phyloP scores from a whole-genome alignment of 345 rosid genomes.

The Cochlearia excelsa region DNA sequence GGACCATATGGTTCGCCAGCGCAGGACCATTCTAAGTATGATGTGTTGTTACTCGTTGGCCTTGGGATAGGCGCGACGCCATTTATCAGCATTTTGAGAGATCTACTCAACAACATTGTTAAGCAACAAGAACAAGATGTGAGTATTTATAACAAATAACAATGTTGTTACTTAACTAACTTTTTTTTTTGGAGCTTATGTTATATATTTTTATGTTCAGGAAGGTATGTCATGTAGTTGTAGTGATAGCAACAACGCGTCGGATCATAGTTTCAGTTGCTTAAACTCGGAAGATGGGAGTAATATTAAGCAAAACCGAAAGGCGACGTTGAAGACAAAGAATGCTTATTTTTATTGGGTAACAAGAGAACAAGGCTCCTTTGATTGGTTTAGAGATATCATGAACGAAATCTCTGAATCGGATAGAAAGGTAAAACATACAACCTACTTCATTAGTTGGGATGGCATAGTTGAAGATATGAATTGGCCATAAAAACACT shows the following conservation, averaged over 20 bases:
- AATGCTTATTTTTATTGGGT: constrained; percentile 87
- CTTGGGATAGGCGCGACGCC: constrained; percentile 97
- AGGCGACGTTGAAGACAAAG: constrained; percentile 43
- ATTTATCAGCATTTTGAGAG: constrained; percentile 74
- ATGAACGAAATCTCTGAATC: constrained; percentile 72
- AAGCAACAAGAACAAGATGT: constrained; percentile 50
- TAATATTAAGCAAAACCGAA: constrained; percentile 42
- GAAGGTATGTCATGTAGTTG: constrained; percentile 53
- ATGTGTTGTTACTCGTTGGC: constrained; percentile 78
- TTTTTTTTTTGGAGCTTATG: not conserved
- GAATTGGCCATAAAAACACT: no score
- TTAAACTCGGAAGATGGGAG: constrained; percentile 34
- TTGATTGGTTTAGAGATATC: constrained; percentile 80
- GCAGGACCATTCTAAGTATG: constrained; percentile 75
- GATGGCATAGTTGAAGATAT: no score
- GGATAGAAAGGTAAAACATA: constrained; percentile 54
- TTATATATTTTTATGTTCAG: constrained; percentile 36
- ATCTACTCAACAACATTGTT: constrained; percentile 49
- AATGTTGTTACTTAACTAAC: not conserved
- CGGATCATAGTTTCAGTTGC: constrained; percentile 60
- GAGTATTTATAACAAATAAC: constrained; percentile 30
- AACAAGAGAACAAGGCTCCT: constrained; percentile 75
- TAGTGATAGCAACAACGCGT: constrained; percentile 40
- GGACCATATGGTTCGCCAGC: constrained; percentile 97
- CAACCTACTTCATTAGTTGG: not conserved